A percentile compares a stretch with the other conserved stretches of the same genome.
Conservation (phyloP, 1,284 basidiomycete genomes). For the Thelephora terrestris region DNA sequence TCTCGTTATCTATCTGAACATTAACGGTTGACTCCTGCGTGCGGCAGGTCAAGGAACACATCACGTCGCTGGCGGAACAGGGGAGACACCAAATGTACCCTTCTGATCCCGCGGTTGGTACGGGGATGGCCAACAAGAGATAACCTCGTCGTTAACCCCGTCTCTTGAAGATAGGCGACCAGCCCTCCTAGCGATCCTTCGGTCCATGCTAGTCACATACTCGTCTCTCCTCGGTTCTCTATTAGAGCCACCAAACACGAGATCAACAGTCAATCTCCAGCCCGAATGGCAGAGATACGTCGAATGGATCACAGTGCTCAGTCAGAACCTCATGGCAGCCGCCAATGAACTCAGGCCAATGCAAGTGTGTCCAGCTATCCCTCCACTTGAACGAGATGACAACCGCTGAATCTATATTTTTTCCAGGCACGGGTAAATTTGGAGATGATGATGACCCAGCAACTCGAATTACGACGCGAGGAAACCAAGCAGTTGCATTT, state of each 20-base stretch:
- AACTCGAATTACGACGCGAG: conserved; percentile 56
- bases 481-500: conserved; percentile 56
- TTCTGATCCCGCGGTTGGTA: conserved; percentile 53
- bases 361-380: conserved; percentile 35
- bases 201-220: conserved; percentile 62
- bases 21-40: neutral
- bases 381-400: neutral
- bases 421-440: conserved; percentile 57
- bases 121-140: conserved; percentile 15
- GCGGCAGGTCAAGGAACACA: conserved; percentile 59
- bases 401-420: neutral
- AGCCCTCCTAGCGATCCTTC: conserved; percentile 52
- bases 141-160: neutral
- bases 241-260: conserved; percentile 49
- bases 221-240: conserved; percentile 54
- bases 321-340: conserved; percentile 75
- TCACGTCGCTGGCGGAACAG: conserved; percentile 58
- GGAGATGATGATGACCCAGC: conserved; percentile 67
- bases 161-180: conserved; percentile 52
- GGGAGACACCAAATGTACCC: conserved; percentile 70
- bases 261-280: conserved; percentile 28
- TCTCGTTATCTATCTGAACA: conserved; percentile 7
- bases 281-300: conserved; percentile 64
- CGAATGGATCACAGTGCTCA: conserved; percentile 66
- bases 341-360: conserved; percentile 75